These are phyloP conservation scores for Crataegus laevigata DNA, from an alignment of 306 rosid genomes.

Conservation along the genomic window DNA sequence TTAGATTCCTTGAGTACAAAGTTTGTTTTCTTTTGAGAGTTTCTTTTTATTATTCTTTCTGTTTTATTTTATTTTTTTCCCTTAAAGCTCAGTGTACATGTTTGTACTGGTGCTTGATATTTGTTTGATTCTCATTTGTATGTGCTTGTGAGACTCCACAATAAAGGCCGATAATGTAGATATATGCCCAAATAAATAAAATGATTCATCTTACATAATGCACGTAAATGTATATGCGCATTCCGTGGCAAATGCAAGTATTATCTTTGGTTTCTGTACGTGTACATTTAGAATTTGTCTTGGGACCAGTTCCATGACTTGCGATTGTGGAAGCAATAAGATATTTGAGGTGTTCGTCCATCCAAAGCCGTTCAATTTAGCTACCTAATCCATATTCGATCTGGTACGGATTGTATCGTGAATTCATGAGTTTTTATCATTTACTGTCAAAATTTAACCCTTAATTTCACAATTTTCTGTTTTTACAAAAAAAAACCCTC, in stretches of 20 bases:
- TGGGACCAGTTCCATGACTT: neutral
- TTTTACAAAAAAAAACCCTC: neutral
- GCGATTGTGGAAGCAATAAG: neutral
- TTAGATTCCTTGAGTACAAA: conserved; percentile 9
- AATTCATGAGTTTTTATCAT: too few relatives aligned
- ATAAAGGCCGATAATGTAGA: conserved; percentile 17
- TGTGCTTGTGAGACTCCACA: conserved; percentile 15
- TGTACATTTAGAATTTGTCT: too few relatives aligned
- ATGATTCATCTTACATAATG: conserved; percentile 16
- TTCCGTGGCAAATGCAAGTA: neutral
- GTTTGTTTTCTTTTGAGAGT: neutral
- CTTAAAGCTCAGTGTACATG: conserved; percentile 21
- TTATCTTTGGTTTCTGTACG: too few relatives aligned
- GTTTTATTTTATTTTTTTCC: conserved; percentile 7
- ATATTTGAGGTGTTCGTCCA: neutral
- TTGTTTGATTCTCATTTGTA: conserved; percentile 24
- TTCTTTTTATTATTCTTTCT: neutral
- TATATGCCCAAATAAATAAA: conserved; percentile 26
- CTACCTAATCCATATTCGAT: neutral
- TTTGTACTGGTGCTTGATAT: conserved; percentile 25
- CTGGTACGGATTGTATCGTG: neutral
- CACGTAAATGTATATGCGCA: neutral
- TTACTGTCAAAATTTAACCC: too few relatives aligned
- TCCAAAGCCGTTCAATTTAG: neutral
- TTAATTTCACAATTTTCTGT: too few relatives aligned